phyloP scores from a whole-genome alignment of 139 green algal genomes.

The Chlorella sp. region DNA sequence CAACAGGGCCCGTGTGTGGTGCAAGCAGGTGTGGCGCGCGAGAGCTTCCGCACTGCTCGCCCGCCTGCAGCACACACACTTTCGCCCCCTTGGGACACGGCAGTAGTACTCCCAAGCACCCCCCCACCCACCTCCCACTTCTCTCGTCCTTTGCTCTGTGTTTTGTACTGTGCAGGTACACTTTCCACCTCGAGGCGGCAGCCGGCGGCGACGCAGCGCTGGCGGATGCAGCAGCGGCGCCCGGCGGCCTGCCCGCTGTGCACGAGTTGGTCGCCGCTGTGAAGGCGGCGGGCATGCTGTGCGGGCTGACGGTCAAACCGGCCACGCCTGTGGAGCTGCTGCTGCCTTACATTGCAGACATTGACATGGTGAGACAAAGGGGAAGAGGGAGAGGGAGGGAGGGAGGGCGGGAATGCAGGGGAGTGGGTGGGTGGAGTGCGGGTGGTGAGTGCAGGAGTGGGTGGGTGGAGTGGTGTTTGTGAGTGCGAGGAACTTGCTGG shows the following conservation, averaged over 20 bases:
- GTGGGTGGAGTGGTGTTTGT: too few species aligned
- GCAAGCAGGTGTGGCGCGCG: too few species aligned
- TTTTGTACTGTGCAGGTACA: constrained; percentile 59
- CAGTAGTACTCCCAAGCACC: too few species aligned
- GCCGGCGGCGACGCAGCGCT: background rate
- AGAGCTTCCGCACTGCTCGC: too few species aligned
- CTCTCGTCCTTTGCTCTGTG: too few species aligned
- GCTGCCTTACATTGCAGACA: constrained; percentile 46
- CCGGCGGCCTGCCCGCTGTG: constrained; percentile 6
- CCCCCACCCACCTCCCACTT: too few species aligned
- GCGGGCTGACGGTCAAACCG: constrained; percentile 80
- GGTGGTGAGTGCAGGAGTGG: background rate
- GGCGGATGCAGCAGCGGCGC: background rate
- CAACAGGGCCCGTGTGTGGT: too few species aligned
- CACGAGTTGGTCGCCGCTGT: constrained; percentile 35
- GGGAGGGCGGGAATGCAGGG: background rate
- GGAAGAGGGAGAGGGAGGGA: background rate
- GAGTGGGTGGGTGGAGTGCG: background rate
- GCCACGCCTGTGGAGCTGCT: constrained; percentile 72
- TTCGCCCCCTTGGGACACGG: too few species aligned
- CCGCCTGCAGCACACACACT: too few species aligned
- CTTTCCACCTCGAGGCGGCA: constrained; percentile 88
- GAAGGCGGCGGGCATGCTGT: constrained; percentile 73
- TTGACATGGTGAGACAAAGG: constrained; percentile 48
- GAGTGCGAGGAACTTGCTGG: too few species aligned